Evolutionary conservation across 2,329 filamentous ascomycete species (phyloP).

Genomic region (Trichoderma lentiforme): DNA sequence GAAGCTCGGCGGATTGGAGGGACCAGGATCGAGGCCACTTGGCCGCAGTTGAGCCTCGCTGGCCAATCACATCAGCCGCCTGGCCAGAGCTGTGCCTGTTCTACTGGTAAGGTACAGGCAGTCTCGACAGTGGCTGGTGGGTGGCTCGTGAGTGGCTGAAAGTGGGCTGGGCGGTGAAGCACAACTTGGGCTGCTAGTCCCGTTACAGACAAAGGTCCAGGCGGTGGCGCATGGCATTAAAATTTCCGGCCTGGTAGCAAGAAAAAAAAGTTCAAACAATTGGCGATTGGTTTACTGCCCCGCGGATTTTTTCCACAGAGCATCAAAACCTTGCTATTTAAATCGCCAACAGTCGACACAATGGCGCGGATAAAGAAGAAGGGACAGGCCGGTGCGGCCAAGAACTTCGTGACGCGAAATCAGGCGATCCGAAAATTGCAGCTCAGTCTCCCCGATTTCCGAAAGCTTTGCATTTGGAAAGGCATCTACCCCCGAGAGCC

Average conservation of each 20-base stretch:
- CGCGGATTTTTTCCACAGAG: conserved; percentile 29
- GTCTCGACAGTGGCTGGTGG: not conserved
- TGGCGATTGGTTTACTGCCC: conserved; percentile 30
- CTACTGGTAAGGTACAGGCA: not conserved
- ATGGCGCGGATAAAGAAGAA: conserved; percentile 89
- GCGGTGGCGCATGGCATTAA: conserved; percentile 35
- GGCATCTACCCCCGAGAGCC: conserved; percentile 98
- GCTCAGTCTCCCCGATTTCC: conserved; percentile 94
- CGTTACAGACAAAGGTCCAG: conserved; percentile 1
- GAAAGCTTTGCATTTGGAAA: conserved; percentile 99
- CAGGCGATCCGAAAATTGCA: conserved; percentile 97
- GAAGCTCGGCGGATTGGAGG: not conserved
- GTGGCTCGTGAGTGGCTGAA: conserved; percentile 7
- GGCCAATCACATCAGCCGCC: not conserved
- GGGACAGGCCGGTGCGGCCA: conserved; percentile 86
- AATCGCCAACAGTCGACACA: conserved; percentile 23
- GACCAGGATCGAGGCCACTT: conserved; percentile 29
- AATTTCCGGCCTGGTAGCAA: conserved; percentile 33
- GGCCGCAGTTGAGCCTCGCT: conserved; percentile 24
- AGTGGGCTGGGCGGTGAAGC: conserved; percentile 26
- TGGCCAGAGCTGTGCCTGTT: not conserved
- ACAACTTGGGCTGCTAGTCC: conserved; percentile 20
- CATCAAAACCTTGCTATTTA: conserved; percentile 19
- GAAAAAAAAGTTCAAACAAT: conserved; percentile 31
- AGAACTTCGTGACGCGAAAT: conserved; percentile 97